Percentiles rank a stretch among this genome's conserved stretches.
These are phyloP conservation scores for Rostrohypoxylon terebratum DNA, from an alignment of 495 filamentous ascomycete species.

Conservation along the genomic window DNA sequence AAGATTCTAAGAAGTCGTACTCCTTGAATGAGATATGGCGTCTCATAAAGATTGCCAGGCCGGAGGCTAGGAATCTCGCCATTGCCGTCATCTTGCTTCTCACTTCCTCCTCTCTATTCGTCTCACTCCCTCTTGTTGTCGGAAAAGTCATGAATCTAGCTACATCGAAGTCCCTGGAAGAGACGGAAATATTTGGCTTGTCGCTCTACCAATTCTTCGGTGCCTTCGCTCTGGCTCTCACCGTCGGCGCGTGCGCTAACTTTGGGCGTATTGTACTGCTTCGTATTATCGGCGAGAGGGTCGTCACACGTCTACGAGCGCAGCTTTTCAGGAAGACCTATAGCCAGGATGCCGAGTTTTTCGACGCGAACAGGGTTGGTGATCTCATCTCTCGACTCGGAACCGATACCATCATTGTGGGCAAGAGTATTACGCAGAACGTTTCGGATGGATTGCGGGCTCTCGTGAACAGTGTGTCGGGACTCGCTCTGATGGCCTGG, in stretches of 20 bases:
- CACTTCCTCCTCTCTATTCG: constrained; percentile 87
- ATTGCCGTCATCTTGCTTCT: constrained; percentile 85
- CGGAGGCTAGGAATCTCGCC: constrained; percentile 81
- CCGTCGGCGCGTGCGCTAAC: constrained; percentile 83
- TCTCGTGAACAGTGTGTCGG: constrained; percentile 86
- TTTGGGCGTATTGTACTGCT: constrained; percentile 94
- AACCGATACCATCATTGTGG: constrained; percentile 96
- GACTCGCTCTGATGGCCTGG: constrained; percentile 91
- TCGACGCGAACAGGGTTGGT: constrained; percentile 96
- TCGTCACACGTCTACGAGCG: constrained; percentile 88
- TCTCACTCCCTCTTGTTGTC: constrained; percentile 95
- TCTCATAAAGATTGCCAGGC: constrained; percentile 86
- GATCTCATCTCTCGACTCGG: constrained; percentile 95
- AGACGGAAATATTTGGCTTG: constrained; percentile 75
- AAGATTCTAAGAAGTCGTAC: constrained; percentile 62
- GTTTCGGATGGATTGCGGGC: constrained; percentile 92
- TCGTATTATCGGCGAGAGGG: constrained; percentile 93
- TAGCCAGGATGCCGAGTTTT: constrained; percentile 97
- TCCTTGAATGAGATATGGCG: constrained; percentile 83
- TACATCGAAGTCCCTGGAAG: constrained; percentile 67
- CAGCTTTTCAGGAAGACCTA: constrained; percentile 91
- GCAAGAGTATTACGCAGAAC: constrained; percentile 98
- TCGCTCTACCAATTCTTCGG: constrained; percentile 81
- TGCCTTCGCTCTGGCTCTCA: constrained; percentile 75
- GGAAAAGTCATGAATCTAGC: constrained; percentile 94